Conservation (phyloP, 1,284 basidiomycete genomes). For the Meira miltonrushii region DNA sequence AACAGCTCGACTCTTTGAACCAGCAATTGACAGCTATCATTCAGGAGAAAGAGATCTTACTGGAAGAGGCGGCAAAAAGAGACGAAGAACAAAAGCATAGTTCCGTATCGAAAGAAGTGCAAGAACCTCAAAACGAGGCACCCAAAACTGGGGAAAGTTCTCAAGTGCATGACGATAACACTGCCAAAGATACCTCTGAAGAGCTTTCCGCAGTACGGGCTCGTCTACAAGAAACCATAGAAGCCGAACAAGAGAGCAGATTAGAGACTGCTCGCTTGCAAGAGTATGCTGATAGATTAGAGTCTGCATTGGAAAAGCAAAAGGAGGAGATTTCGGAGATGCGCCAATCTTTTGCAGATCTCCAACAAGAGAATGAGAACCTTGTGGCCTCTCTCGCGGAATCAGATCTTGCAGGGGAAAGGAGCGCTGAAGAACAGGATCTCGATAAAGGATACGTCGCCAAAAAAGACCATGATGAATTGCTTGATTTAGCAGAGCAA, state of each 20-base stretch:
- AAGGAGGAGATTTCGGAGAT: not conserved
- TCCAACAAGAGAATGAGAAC: not conserved
- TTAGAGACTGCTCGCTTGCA: too few species aligned
- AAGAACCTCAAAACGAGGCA: not conserved
- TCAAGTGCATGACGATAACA: too few species aligned
- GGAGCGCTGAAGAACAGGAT: not conserved
- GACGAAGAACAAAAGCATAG: too few species aligned
- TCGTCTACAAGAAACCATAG: too few species aligned
- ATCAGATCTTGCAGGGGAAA: not conserved
- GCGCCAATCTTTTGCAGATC: not conserved
- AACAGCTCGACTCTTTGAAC: too few species aligned
- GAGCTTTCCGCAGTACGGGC: too few species aligned
- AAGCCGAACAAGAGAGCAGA: too few species aligned
- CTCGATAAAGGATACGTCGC: not conserved
- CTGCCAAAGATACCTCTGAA: too few species aligned
- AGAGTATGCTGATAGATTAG: not conserved
- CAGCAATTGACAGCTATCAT: too few species aligned
- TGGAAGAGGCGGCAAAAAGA: too few species aligned
- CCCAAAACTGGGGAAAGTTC: too few species aligned
- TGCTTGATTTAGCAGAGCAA: not conserved
- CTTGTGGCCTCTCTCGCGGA: not conserved
- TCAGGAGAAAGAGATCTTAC: too few species aligned
- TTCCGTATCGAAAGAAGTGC: not conserved
- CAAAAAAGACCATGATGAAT: not conserved
- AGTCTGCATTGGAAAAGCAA: not conserved